phyloP scores from a whole-genome alignment of 257 asterid genomes.

The Solanum virginianum region DNA sequence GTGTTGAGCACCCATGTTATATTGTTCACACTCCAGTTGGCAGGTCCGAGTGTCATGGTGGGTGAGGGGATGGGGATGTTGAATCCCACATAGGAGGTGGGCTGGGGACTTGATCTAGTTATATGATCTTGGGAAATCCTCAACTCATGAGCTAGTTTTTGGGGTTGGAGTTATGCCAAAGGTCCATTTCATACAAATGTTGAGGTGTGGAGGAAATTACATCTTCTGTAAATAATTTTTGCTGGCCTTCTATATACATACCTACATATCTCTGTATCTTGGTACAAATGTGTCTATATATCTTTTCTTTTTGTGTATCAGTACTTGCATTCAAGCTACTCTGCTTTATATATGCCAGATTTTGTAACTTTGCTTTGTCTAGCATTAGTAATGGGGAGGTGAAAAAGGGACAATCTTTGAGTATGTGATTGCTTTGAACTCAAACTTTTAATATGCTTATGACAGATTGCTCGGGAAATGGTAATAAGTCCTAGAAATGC shows the following conservation, averaged over 20 bases:
- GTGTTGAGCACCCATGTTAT: not conserved
- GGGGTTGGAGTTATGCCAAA: not conserved
- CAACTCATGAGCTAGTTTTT: not conserved
- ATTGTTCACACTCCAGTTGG: not conserved
- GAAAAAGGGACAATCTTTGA: not conserved
- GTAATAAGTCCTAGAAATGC: constrained; percentile 87
- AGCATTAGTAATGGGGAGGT: not conserved
- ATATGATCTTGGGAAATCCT: not conserved
- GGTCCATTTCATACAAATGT: not conserved
- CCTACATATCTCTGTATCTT: not conserved
- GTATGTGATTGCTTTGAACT: not conserved
- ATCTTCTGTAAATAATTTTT: not conserved
- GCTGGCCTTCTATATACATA: not conserved
- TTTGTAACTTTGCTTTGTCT: not conserved
- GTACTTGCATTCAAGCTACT: not conserved
- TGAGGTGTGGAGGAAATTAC: not conserved
- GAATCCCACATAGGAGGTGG: not conserved
- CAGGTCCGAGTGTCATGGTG: not conserved
- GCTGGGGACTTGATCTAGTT: not conserved
- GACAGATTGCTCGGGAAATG: constrained; percentile 96
- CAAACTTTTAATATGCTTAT: not conserved
- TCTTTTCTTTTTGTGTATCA: not conserved
- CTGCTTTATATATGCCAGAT: not conserved
- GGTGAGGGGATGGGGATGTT: not conserved
- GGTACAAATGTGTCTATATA: not conserved